phyloP scores from a whole-genome alignment of 495 filamentous ascomycete species.

The Amphirosellinia nigrospora region DNA sequence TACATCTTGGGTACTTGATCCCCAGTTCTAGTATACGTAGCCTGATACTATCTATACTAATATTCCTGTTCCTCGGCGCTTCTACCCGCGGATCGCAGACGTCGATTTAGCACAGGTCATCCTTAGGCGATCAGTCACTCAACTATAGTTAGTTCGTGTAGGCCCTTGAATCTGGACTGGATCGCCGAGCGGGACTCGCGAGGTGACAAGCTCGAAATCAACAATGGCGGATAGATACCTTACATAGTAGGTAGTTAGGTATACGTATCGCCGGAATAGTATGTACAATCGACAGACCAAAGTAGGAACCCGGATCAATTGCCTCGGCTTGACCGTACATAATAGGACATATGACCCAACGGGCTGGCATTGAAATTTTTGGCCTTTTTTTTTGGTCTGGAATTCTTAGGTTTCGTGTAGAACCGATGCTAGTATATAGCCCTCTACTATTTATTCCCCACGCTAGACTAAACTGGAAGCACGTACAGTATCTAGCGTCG shows the following conservation, averaged over 20 bases:
- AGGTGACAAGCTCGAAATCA: not conserved
- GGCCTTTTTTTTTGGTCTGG: not conserved
- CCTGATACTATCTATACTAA: not conserved
- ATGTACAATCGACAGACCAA: not conserved
- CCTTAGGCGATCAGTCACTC: not conserved
- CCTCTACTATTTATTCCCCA: not conserved
- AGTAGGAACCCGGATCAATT: too few relatives aligned
- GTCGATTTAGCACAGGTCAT: not conserved
- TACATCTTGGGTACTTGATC: not conserved
- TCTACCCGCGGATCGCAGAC: not conserved
- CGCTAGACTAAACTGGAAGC: not conserved
- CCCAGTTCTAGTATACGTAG: not conserved
- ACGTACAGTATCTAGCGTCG: too few relatives aligned
- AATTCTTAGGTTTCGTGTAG: not conserved
- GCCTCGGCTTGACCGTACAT: slow-evolving; percentile 11
- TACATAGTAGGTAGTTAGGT: too few relatives aligned
- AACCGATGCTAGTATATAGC: not conserved
- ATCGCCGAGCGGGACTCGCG: not conserved
- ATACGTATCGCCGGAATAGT: not conserved
- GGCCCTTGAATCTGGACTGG: not conserved
- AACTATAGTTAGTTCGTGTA: not conserved
- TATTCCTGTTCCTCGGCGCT: too few relatives aligned
- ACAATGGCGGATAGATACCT: not conserved
- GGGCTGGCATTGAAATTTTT: slow-evolving; percentile 1
- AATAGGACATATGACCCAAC: not conserved